Base-by-base conservation (phyloP, 2,329 filamentous ascomycete genomes). In the Calonectria honghensis region DNA sequence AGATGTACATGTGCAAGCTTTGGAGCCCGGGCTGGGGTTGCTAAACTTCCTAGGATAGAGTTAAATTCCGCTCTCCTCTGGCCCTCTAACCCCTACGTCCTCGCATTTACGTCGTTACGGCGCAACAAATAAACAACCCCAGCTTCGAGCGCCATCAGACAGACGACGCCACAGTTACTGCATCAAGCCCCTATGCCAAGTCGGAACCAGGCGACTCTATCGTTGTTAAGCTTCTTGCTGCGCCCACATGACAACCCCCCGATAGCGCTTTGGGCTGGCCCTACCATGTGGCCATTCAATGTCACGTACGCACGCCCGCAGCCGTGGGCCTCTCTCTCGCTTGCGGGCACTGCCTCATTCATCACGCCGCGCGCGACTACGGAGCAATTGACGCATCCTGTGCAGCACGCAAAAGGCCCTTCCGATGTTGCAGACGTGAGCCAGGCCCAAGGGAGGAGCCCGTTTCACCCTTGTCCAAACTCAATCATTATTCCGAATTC, bases 181-280 rank as follows among this genome's bases (percentile, higher is more conserved):
- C 27, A 35, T 37, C 63, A 63, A 37, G 65, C 50, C 45, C 50
- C 41, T 48, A 20, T 75, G 79, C 79, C 79, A 80, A 79, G 79
- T 76, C 79, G 75, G 77, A 72, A 64, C 71, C 67, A 74, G 67
- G 75, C 59, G 68, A 79, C 76, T 81, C 41, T 81, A 81, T 81
- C 76, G 63, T 51, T 72, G 75, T 78, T 79, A 81, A 81, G 79
- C 79, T 81, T 70, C 76, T 78, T 78, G 70, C 79, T 80, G 72
- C 77, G 79, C 79, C 79, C 77, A 73, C 76, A 70, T 73, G 54
- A 68, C 68, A 76, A 66, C 63, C 35, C 68, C 29, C 45, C 45
- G 59, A 32, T 29, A 7, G 37, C 24, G 24, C 14, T 41, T 63
- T 41, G 37, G 35, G 35, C 57, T 31, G 57, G 57, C 57, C 24